Percentiles rank a stretch among this genome's conserved stretches.
phyloP scores from a whole-genome alignment of 2,329 filamentous ascomycete species.

The Diplodia mutila region DNA sequence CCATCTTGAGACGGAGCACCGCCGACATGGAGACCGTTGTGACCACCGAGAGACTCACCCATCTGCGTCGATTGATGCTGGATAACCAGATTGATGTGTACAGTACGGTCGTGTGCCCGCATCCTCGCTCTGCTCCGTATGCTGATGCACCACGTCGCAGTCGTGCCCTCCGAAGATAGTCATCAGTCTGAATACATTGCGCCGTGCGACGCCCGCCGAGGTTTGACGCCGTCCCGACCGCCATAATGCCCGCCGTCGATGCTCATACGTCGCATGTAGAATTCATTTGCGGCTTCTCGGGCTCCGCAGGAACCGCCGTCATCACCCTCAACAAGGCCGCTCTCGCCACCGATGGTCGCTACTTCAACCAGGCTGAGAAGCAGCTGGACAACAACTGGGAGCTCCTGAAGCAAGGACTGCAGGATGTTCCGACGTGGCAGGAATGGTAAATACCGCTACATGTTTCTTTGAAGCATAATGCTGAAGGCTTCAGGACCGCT shows the following conservation, averaged over 20 bases:
- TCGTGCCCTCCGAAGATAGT: conserved; percentile 94
- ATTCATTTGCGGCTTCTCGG: conserved; percentile 92
- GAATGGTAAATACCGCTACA: conserved; percentile 70
- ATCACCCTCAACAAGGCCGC: conserved; percentile 85
- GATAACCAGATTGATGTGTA: conserved; percentile 88
- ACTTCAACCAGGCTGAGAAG: conserved; percentile 94
- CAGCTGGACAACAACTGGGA: conserved; percentile 92
- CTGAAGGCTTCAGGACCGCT: conserved; percentile 56
- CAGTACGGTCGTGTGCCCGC: conserved; percentile 58
- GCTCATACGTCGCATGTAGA: conserved; percentile 51
- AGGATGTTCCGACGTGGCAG: conserved; percentile 95
- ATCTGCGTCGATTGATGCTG: conserved; percentile 84
- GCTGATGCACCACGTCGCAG: conserved; percentile 57
- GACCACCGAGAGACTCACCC: conserved; percentile 74
- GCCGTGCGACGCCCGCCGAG: conserved; percentile 86
- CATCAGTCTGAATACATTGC: conserved; percentile 99
- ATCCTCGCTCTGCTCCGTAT: conserved; percentile 31
- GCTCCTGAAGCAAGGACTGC: conserved; percentile 87
- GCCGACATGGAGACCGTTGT: conserved; percentile 76
- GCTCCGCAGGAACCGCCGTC: conserved; percentile 91
- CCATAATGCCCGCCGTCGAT: conserved; percentile 24
- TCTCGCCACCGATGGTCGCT: conserved; percentile 91
- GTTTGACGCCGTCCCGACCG: conserved; percentile 42
- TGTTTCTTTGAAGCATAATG: neutral
- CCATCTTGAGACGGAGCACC: conserved; percentile 33